Evolutionary conservation across 2,329 filamentous ascomycete genomes (phyloP).

Genomic region (Dactylonectria macrodidyma): DNA sequence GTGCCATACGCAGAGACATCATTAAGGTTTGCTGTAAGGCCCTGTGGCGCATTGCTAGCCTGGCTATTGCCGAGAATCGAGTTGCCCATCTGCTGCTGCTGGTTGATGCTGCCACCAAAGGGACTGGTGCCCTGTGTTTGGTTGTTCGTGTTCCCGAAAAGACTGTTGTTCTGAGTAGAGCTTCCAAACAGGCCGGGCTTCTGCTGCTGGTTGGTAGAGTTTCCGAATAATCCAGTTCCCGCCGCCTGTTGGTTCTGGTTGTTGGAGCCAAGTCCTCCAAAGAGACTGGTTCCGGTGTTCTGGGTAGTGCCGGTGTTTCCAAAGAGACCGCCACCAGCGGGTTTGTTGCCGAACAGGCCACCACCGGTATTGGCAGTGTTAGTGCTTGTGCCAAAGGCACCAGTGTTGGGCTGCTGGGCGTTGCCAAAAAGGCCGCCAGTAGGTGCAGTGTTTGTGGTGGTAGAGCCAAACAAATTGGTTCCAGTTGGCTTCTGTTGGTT

Average conservation of each 20-base stretch:
- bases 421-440: slow-evolving; percentile 61
- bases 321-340: slow-evolving; percentile 58
- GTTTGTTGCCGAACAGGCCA: slow-evolving; percentile 40
- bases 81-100: slow-evolving; percentile 64
- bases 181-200: slow-evolving; percentile 68
- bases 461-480: slow-evolving; percentile 50
- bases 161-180: slow-evolving; percentile 60
- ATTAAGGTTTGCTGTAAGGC: slow-evolving; percentile 83
- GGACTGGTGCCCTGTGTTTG: slow-evolving; percentile 60
- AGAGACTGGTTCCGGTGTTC: slow-evolving; percentile 60
- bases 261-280: slow-evolving; percentile 57
- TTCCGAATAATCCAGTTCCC: slow-evolving; percentile 67
- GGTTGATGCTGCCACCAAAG: slow-evolving; percentile 63
- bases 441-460: slow-evolving; percentile 22
- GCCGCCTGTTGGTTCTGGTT: slow-evolving; percentile 57
- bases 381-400: slow-evolving; percentile 52
- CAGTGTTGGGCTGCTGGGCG: slow-evolving; percentile 56
- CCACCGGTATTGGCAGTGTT: slow-evolving; percentile 52
- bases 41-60: slow-evolving; percentile 68
- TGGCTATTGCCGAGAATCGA: slow-evolving; percentile 73
- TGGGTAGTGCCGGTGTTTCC: slow-evolving; percentile 53
- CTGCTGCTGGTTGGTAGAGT: slow-evolving; percentile 54
- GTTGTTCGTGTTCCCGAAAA: slow-evolving; percentile 68
- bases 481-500: slow-evolving; percentile 57
- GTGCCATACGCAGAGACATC: slow-evolving; percentile 93